Conservation (phyloP, 805 yeast genomes). For the Zygosaccharomyces kombuchaensis region DNA sequence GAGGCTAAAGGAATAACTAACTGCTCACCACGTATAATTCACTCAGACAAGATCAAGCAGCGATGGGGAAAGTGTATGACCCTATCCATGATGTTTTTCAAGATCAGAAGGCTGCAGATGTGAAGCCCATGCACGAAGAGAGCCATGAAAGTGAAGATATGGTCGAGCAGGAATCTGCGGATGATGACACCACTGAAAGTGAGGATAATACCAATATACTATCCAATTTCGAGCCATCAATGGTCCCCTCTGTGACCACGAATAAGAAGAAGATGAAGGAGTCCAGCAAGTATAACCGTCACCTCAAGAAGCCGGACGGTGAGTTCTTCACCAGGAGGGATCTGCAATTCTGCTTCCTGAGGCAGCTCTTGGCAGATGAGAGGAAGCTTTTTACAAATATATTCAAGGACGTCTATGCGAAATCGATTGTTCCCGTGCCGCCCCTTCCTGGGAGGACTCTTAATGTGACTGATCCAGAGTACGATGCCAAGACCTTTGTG, state of each 20-base stretch:
- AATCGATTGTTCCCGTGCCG: conserved; percentile 31
- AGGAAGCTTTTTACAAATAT: conserved; percentile 65
- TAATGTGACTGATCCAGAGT: conserved; percentile 32
- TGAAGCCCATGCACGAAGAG: conserved; percentile 7
- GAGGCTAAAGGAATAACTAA: not conserved
- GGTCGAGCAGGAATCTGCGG: conserved; percentile 8
- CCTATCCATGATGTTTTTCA: conserved; percentile 37
- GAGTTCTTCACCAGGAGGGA: conserved; percentile 88
- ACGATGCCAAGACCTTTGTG: conserved; percentile 37
- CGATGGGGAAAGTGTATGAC: conserved; percentile 35
- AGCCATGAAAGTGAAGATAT: conserved; percentile 16
- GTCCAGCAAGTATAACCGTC: conserved; percentile 38
- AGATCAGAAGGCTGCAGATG: conserved; percentile 5
- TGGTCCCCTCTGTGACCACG: conserved; percentile 15
- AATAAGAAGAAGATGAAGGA: conserved; percentile 20
- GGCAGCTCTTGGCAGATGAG: conserved; percentile 58
- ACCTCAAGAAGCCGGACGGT: conserved; percentile 84
- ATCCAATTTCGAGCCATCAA: conserved; percentile 7
- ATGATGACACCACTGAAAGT: conserved; percentile 19
- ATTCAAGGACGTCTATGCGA: conserved; percentile 41
- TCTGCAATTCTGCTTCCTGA: conserved; percentile 76
- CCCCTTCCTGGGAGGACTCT: conserved; percentile 34
- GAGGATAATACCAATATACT: conserved; percentile 17
- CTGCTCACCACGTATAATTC: not conserved
- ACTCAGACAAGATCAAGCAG: not conserved